Evolutionary conservation across 1,139 yeast genomes (phyloP), one percentile per base, ranked within the genome.

Genomic region (Pichia sp.): DNA sequence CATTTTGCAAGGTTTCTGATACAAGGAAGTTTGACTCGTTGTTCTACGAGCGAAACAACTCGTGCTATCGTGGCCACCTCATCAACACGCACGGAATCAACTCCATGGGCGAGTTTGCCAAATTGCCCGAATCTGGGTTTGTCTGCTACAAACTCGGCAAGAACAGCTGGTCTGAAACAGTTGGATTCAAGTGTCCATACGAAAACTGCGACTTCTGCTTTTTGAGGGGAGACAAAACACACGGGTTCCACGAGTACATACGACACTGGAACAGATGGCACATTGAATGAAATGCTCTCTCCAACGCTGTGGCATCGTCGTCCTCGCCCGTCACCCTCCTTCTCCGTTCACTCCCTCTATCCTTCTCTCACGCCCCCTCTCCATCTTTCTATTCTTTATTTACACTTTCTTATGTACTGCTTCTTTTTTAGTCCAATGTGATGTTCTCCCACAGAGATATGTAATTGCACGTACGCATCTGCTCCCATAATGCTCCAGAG

Each of bases 21-120:
- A 9, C 41, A 2, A 31, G 30, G 27, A 27, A 20, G 2, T 48
- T 56, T 29, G 58, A 56, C 44, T 49, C 52, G 0, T 29, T 56
- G 12, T 59, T 59, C 34, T 59, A 56, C 41, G 59, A 59, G 29
- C 44, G 61, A 24, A 59, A 59, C 10, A 59, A 59, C 34, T 57
- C 60, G 10, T 58, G 60, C 9, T 59, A 59, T 31, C 50, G 61
- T 27, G 61, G 61, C 10, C 61, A 59, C 48, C 42, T 59, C 3
- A 56, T 59, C 24, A 59, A 59, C 20, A 59, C 61, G 1, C 61
- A 59, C 43, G 61, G 61, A 4, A 51, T 59, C 17, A 56, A 50
- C 31, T 53, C 58, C 1, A 43, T 38, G 10, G 58, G 58, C 6
- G 48, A 51, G 4, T 36, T 46, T 38, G 58, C 51, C 1, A 54